Evolutionary conservation across 1,139 yeast genomes (phyloP), one percentile per base, ranked within the genome.

Genomic region (Magnusiomyces ingens): DNA sequence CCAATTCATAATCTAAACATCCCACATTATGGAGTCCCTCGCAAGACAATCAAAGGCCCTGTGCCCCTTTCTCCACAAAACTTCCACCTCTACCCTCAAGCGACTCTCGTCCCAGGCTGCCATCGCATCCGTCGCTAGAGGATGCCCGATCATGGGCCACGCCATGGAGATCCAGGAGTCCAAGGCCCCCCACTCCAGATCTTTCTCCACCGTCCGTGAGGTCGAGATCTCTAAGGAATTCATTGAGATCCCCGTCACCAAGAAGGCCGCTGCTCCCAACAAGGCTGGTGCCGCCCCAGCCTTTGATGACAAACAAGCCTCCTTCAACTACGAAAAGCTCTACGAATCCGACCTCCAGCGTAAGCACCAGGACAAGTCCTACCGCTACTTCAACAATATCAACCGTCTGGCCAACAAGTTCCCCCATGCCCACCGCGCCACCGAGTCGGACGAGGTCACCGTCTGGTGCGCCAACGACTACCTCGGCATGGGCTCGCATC

Each of bases 381-480:
- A 93, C 74, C 85, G 99, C 65, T 91, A 80, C 70, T 93, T 93
- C 78, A 93, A 94, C 79, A 93, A 93, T 76, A 90, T 93, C 74
- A 93, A 93, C 75, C 84, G 99, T 62, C 79, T 93, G 65, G 98
- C 98, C 51, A 77, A 83, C 59, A 96, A 91, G 67, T 93, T 89
- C 67, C 99, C 99, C 46, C 75, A 74, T 64, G 99, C 99, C 46
- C 99, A 93, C 67, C 81, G 94, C 60, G 77, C 82, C 52, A 62
- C 70, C 47, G 91, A 84, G 65, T 67, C 65, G 51, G 95, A 89
- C 64, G 86, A 87, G 68, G 99, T 93, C 57, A 88, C 96, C 55
- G 99, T 93, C 55, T 93, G 99, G 99, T 93, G 99, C 67, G 90
- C 98, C 47, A 93, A 93, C 70, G 99, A 93, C 71, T 93, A 93